A percentile compares a stretch with the other conserved stretches of the same genome.
These are phyloP conservation scores for Calonectria pseudoturangicola DNA, from an alignment of 2,329 filamentous ascomycete genomes.

Conservation along the genomic window DNA sequence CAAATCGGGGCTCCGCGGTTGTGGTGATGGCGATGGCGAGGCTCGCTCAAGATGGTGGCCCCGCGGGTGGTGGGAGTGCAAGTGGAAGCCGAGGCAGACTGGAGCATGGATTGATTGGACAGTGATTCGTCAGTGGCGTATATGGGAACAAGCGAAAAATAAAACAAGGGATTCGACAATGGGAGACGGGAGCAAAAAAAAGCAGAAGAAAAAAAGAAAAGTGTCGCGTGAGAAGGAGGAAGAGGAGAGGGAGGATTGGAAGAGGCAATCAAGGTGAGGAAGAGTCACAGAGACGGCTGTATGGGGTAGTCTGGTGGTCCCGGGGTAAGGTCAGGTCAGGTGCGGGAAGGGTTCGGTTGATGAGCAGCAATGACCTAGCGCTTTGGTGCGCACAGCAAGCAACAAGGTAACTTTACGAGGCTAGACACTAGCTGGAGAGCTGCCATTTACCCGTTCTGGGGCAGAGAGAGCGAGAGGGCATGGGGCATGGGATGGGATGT, in stretches of 20 bases:
- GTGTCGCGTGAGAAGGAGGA: slow-evolving; percentile 40
- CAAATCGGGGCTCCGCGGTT: slow-evolving; percentile 48
- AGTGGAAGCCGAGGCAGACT: slow-evolving; percentile 54
- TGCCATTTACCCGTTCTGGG: slow-evolving; percentile 26
- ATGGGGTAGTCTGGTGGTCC: slow-evolving; percentile 15
- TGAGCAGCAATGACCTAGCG: slow-evolving; percentile 37
- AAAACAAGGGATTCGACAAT: slow-evolving; percentile 15
- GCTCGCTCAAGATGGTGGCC: slow-evolving; percentile 48
- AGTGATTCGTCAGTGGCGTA: slow-evolving; percentile 39
- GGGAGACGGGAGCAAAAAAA: slow-evolving; percentile 32
- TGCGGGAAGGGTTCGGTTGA: slow-evolving; percentile 52
- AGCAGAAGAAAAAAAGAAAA: slow-evolving; percentile 3
- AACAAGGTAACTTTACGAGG: neutral
- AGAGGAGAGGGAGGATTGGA: slow-evolving; percentile 26
- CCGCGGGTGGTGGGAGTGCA: slow-evolving; percentile 50
- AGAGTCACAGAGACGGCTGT: slow-evolving; percentile 34
- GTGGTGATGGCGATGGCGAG: slow-evolving; percentile 26
- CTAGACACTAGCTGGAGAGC: slow-evolving; percentile 16
- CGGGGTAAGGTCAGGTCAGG: slow-evolving; percentile 35
- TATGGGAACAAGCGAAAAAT: slow-evolving; percentile 1
- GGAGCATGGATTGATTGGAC: slow-evolving; percentile 38
- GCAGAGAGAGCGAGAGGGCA: slow-evolving; percentile 1
- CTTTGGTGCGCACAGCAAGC: neutral
- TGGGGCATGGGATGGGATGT: slow-evolving; percentile 24
- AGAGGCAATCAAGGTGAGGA: slow-evolving; percentile 29